phyloP scores from a whole-genome alignment of 371 early-diverging fungal genomes.

The Quaeritorhiza haematococci region DNA sequence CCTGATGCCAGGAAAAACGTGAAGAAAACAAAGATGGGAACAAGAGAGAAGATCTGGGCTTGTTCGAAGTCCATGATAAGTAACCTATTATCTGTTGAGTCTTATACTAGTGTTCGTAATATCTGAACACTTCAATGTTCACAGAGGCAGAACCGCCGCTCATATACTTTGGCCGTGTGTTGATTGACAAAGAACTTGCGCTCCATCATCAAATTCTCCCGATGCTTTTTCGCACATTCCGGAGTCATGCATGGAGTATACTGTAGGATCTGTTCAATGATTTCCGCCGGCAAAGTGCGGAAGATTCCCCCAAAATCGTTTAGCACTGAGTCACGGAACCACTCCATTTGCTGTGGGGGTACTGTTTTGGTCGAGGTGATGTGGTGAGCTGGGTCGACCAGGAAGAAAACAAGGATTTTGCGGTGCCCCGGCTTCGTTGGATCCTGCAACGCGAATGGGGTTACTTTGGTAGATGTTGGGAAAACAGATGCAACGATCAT shows the following conservation, averaged over 20 bases:
- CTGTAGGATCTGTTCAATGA: neutral
- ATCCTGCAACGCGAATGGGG: conserved; percentile 36
- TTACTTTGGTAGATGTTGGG: conserved; percentile 62
- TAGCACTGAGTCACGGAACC: neutral
- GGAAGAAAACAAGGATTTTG: conserved; percentile 50
- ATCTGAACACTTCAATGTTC: no score
- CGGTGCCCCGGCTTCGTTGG: conserved; percentile 43
- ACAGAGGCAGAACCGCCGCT: no score
- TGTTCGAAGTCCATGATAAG: no score
- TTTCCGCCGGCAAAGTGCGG: neutral
- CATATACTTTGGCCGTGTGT: no score
- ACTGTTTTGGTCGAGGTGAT: conserved; percentile 37
- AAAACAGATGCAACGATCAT: conserved; percentile 38
- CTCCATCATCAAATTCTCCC: conserved; percentile 12
- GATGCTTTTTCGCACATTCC: conserved; percentile 11
- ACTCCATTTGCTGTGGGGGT: conserved; percentile 31
- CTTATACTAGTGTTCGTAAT: no score
- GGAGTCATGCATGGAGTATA: conserved; percentile 1
- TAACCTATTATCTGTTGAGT: no score
- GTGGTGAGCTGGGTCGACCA: conserved; percentile 32
- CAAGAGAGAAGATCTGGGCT: no score
- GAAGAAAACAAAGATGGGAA: no score
- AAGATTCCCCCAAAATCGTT: neutral
- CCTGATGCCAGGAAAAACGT: no score
- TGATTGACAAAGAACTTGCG: no score